Percentiles rank a stretch among this genome's conserved stretches.
phyloP scores from a whole-genome alignment of 2,329 filamentous ascomycete genomes.

The Cercospora sp. region DNA sequence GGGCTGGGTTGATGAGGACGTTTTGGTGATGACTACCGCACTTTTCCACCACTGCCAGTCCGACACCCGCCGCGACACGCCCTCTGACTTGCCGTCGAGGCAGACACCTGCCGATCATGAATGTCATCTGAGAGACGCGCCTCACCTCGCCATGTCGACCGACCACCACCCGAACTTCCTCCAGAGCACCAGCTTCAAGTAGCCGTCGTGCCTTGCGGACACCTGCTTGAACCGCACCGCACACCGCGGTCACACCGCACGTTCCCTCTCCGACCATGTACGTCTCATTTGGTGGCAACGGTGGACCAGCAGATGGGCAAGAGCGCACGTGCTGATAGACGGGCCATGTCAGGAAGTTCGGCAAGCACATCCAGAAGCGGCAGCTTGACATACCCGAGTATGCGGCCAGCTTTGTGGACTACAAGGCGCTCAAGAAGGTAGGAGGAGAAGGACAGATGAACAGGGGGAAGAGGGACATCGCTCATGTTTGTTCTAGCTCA shows the following conservation, averaged over 20 bases:
- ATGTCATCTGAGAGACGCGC: conserved; percentile 9
- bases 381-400: conserved; percentile 99
- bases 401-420: conserved; percentile 98
- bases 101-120: conserved; percentile 10
- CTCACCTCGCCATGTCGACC: conserved; percentile 9
- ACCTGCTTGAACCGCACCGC: background rate
- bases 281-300: conserved; percentile 4
- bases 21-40: background rate
- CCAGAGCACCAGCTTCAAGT: conserved; percentile 12
- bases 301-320: background rate
- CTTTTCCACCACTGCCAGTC: background rate
- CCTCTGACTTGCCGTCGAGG: background rate
- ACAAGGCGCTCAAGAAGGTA: conserved; percentile 99
- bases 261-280: conserved; percentile 15
- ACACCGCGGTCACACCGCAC: background rate
- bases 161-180: background rate
- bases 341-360: conserved; percentile 81
- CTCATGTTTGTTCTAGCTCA: conserved; percentile 65
- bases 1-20: conserved; percentile 1
- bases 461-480: background rate
- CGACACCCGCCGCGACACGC: conserved; percentile 2
- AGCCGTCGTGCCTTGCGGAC: conserved; percentile 1
- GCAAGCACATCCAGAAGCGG: conserved; percentile 98
- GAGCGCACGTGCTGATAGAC: conserved; percentile 19
- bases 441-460: background rate